Evolutionary conservation across 2,329 filamentous ascomycete species (phyloP).

Genomic region (Aspergillus sp.): DNA sequence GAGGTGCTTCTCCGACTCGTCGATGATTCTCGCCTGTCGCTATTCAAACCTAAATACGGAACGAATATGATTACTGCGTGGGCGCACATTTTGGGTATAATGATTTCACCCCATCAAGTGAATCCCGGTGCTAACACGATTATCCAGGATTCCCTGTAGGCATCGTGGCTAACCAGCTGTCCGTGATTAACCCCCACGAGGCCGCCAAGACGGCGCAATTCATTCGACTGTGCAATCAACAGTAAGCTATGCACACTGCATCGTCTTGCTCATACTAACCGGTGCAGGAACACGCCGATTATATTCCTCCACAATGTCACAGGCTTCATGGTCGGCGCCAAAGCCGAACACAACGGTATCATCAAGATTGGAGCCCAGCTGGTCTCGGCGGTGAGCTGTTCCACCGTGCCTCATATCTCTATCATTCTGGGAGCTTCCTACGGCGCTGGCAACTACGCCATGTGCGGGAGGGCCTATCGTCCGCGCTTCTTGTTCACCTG

Average conservation of each 20-base stretch:
- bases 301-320: conserved; percentile 50
- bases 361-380: conserved; percentile 48
- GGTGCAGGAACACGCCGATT: conserved; percentile 36
- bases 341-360: conserved; percentile 45
- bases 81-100: not conserved
- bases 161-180: conserved; percentile 43
- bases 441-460: conserved; percentile 49
- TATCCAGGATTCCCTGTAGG: conserved; percentile 33
- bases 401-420: conserved; percentile 46
- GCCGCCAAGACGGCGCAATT: conserved; percentile 45
- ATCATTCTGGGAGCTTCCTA: conserved; percentile 48
- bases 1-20: conserved; percentile 44
- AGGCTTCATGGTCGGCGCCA: conserved; percentile 50
- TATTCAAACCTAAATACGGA: conserved; percentile 42
- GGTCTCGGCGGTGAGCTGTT: conserved; percentile 46
- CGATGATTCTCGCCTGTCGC: conserved; percentile 39
- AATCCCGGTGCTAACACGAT: too few species aligned
- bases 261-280: not conserved
- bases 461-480: conserved; percentile 45
- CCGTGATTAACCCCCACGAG: conserved; percentile 43
- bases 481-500: conserved; percentile 47
- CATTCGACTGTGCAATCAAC: conserved; percentile 46
- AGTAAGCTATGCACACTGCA: conserved; percentile 22
- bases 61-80: not conserved
- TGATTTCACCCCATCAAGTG: not conserved